phyloP scores from a whole-genome alignment of 225 moss, liverwort and hornwort genomes.

The Neckera pumila region DNA sequence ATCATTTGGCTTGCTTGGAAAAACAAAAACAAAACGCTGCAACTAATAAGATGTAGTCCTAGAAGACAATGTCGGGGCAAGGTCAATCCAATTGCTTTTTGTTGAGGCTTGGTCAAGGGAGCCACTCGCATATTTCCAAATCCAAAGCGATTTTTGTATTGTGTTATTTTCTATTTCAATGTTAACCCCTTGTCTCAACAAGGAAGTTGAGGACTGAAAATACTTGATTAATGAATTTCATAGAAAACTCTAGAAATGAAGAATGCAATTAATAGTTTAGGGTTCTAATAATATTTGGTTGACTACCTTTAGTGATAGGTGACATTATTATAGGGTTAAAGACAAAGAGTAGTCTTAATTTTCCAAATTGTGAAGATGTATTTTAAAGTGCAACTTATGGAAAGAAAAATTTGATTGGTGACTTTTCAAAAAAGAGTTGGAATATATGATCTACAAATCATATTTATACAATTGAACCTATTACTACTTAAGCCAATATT shows the following conservation, averaged over 20 bases:
- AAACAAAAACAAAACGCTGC: accelerated
- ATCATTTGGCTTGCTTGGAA: not conserved
- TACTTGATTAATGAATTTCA: not conserved
- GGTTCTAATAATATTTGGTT: accelerated
- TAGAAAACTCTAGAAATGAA: not conserved
- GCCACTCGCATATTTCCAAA: accelerated
- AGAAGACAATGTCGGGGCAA: accelerated
- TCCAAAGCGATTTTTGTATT: not conserved
- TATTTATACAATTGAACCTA: not conserved
- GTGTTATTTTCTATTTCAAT: not conserved
- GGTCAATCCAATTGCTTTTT: not conserved
- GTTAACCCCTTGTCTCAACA: accelerated
- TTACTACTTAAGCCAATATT: not conserved
- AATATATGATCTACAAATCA: not conserved
- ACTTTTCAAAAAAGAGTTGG: not conserved
- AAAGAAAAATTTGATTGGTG: not conserved
- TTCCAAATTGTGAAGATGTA: not conserved
- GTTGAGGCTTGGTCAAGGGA: not conserved
- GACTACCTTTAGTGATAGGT: not conserved
- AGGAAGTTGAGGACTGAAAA: too few relatives aligned
- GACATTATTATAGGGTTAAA: too few relatives aligned
- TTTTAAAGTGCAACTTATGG: not conserved
- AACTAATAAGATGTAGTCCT: accelerated
- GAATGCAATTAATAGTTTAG: not conserved
- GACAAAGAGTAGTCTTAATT: not conserved